A percentile compares a stretch with the other conserved stretches of the same genome.
Conservation (phyloP, 2,329 filamentous ascomycete species). For the Hymenoscyphus fraxineus region DNA sequence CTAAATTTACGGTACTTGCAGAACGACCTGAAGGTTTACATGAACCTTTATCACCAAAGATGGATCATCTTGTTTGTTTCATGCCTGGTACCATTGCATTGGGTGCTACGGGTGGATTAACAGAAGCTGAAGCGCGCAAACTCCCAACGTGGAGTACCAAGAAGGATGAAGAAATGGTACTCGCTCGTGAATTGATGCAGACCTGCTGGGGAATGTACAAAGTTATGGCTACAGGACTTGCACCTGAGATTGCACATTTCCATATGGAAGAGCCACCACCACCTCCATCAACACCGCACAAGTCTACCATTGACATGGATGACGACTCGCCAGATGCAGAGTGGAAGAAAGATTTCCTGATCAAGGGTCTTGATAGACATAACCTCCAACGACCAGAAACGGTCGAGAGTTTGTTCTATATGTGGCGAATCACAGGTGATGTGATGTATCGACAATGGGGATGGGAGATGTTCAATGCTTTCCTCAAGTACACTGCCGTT, state of each 20-base stretch:
- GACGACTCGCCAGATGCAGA: slow-evolving; percentile 46
- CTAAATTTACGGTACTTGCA: slow-evolving; percentile 81
- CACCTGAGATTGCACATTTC: slow-evolving; percentile 92
- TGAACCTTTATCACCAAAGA: slow-evolving; percentile 71
- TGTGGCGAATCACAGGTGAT: slow-evolving; percentile 97
- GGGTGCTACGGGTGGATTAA: slow-evolving; percentile 74
- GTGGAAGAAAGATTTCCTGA: slow-evolving; percentile 75
- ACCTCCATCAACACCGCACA: slow-evolving; percentile 53
- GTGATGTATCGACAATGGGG: slow-evolving; percentile 89
- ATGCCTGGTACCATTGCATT: slow-evolving; percentile 94
- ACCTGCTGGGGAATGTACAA: slow-evolving; percentile 99
- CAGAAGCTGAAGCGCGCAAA: slow-evolving; percentile 71
- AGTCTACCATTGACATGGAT: slow-evolving; percentile 49
- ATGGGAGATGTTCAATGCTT: slow-evolving; percentile 96
- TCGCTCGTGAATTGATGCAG: slow-evolving; percentile 88
- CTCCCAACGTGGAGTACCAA: slow-evolving; percentile 68
- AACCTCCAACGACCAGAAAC: slow-evolving; percentile 96
- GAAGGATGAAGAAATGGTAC: slow-evolving; percentile 80
- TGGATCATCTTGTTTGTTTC: slow-evolving; percentile 98
- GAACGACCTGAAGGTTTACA: slow-evolving; percentile 75
- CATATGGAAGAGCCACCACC: slow-evolving; percentile 66
- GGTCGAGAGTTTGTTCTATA: slow-evolving; percentile 93
- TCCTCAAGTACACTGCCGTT: slow-evolving; percentile 80
- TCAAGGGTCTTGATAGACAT: slow-evolving; percentile 80
- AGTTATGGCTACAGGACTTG: slow-evolving; percentile 83